Conservation (phyloP, 202 grass and related monocot genomes). For the Elaeis oleifera region DNA sequence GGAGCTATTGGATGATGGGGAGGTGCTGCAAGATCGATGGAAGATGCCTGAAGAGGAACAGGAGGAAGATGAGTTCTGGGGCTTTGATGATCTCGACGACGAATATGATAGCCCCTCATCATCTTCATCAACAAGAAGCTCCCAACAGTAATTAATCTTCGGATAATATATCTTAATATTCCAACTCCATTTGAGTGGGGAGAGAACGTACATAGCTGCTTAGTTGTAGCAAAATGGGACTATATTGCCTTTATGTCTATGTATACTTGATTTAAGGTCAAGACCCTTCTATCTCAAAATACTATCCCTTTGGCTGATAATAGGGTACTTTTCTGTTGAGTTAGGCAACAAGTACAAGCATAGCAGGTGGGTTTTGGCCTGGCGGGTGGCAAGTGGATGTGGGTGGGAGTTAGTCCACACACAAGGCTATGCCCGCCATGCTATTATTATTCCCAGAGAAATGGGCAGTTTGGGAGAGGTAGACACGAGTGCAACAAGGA, state of each 20-base stretch:
- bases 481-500: not conserved
- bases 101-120: constrained; percentile 61
- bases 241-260: too few species aligned
- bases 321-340: too few species aligned
- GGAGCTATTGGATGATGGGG: constrained; percentile 58
- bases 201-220: not conserved
- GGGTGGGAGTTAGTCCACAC: not conserved
- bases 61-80: constrained; percentile 74
- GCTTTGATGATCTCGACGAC: constrained; percentile 75
- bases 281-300: too few species aligned
- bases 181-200: not conserved
- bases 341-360: too few species aligned
- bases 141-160: constrained; percentile 17
- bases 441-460: not conserved
- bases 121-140: constrained; percentile 47
- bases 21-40: constrained; percentile 69
- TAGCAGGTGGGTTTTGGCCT: not conserved
- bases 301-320: too few species aligned
- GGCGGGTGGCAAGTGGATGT: not conserved
- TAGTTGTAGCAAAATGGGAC: not conserved
- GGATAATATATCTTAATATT: not conserved
- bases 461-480: not conserved
- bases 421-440: not conserved
- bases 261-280: too few species aligned
- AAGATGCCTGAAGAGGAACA: constrained; percentile 64